Evolutionary conservation across 345 rosid genomes (phyloP).

Genomic region (Hibiscus mutabilis): DNA sequence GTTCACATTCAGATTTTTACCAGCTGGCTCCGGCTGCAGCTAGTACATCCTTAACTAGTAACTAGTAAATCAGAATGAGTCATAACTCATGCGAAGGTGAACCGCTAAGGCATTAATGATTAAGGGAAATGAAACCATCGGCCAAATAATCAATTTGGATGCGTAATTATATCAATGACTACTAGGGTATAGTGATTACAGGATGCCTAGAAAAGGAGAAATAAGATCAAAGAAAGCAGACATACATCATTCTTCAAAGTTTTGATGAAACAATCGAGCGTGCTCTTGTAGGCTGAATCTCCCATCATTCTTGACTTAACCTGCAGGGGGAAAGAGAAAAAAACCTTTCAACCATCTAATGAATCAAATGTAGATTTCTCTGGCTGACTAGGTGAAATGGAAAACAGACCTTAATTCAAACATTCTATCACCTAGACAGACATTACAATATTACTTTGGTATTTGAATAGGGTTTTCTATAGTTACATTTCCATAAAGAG

Average conservation of each 20-base stretch:
- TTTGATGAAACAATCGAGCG: constrained; percentile 87
- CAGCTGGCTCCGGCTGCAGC: background rate
- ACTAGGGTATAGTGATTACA: background rate
- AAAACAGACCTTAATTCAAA: constrained; percentile 5
- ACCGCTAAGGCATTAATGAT: background rate
- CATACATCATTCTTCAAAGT: constrained; percentile 84
- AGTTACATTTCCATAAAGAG: background rate
- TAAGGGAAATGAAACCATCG: background rate
- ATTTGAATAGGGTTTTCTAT: background rate
- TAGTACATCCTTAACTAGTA: background rate
- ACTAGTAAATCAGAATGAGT: background rate
- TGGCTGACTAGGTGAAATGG: background rate
- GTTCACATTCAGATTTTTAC: background rate
- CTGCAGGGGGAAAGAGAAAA: constrained; percentile 31
- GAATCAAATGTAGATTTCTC: background rate
- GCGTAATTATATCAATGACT: background rate
- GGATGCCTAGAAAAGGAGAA: constrained; percentile 6
- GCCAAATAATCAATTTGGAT: background rate
- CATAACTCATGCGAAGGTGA: background rate
- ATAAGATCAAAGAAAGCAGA: background rate
- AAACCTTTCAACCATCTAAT: background rate
- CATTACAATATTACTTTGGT: background rate
- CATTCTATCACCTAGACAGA: background rate
- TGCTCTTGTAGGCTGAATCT: constrained; percentile 82
- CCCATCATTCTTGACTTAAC: constrained; percentile 99